These are phyloP conservation scores for Sarocladium oryzae DNA, from an alignment of 2,329 filamentous ascomycete genomes.

Conservation along the genomic window DNA sequence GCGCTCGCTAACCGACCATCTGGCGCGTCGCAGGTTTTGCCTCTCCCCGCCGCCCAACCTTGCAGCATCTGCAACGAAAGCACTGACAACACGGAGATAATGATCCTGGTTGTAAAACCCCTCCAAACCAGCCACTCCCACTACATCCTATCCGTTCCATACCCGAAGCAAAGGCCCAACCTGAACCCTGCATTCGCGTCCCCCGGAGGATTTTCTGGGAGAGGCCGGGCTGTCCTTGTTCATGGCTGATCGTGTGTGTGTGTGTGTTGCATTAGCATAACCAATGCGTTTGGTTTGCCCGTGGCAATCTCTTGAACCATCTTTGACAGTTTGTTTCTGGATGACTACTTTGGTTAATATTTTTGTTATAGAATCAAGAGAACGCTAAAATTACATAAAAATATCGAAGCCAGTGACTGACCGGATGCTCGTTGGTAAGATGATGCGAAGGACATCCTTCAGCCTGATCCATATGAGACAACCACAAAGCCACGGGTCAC, in stretches of 20 bases:
- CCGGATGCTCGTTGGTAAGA: too few relatives aligned
- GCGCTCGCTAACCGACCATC: background rate
- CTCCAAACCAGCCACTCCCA: background rate
- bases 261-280: background rate
- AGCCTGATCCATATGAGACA: too few relatives aligned
- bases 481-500: background rate
- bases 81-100: constrained; percentile 1
- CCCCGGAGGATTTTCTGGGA: constrained; percentile 3
- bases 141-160: background rate
- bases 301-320: too few relatives aligned
- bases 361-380: too few relatives aligned
- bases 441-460: too few relatives aligned
- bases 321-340: too few relatives aligned
- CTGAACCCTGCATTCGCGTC: background rate
- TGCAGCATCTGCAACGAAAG: background rate
- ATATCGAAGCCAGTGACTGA: too few relatives aligned
- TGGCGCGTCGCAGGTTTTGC: background rate
- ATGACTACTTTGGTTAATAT: too few relatives aligned
- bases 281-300: background rate
- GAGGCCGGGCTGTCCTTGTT: background rate
- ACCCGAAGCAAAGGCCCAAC: background rate
- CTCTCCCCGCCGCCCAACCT: background rate
- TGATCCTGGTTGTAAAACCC: background rate
- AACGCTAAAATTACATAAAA: too few relatives aligned
- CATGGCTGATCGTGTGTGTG: too few relatives aligned